Evolutionary conservation across 2,329 filamentous ascomycete genomes (phyloP), one percentile per base, ranked within the genome.

Genomic region (Aspergillus sp.): DNA sequence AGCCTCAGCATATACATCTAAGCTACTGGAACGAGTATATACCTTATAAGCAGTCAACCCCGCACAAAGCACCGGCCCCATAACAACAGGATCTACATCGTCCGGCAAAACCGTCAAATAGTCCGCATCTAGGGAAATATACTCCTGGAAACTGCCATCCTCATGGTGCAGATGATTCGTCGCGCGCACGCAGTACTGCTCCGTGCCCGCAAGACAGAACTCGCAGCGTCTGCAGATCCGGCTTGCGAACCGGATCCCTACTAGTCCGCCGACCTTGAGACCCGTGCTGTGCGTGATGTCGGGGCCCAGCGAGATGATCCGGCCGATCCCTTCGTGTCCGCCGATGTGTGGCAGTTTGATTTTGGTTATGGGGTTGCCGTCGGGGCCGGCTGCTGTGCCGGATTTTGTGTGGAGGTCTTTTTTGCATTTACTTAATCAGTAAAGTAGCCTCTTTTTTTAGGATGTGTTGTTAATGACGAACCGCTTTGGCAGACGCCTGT

Each of bases 121-220:
- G 41, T 76, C 74, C 36, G 75, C 75, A 64, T 79, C 76, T 12
- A 79, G 66, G 4, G 70, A 71, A 55, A 78, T 74, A 56, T 76
- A 79, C 65, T 79, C 66, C 59, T 78, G 76, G 48, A 79, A 80
- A 47, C 74, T 74, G 0, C 78, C 78, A 56, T 79, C 77, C 51
- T 79, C 76, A 55, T 79, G 76, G 59, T 78, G 76, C 41, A 79
- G 63, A 64, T 79, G 77, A 42, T 79, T 79, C 7, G 74, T 78
- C 26, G 73, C 69, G 30, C 73, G 72, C 26, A 68, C 57, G 43
- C 77, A 79, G 58, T 78, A 72, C 65, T 76, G 74, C 55, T 76
- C 77, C 39, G 58, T 69, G 3, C 72, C 74, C 0, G 72, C 71
- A n/a, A 75, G 67, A 59, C 77, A 78, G 55, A 74, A 78, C 49